A percentile compares a stretch with the other conserved stretches of the same genome.
phyloP scores from a whole-genome alignment of 176 grass and related monocot genomes.

The Aegilops umbellulata region DNA sequence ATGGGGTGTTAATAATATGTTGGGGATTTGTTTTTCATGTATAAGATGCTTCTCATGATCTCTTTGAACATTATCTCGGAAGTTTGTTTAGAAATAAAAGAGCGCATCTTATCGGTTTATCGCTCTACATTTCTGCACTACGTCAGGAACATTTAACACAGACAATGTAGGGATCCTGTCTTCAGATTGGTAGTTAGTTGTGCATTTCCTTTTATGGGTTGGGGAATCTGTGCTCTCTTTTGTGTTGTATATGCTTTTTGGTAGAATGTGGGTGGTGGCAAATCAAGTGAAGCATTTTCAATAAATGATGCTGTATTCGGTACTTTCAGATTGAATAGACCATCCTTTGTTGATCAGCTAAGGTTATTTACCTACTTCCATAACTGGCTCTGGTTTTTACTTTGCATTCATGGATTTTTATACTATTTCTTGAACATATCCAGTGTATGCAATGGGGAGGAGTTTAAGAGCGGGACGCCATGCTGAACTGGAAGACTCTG shows the following conservation, averaged over 20 bases:
- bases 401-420: background rate
- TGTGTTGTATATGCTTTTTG: background rate
- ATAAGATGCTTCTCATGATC: background rate
- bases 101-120: background rate
- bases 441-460: conserved; percentile 51
- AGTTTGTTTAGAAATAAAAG: background rate
- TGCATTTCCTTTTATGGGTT: background rate
- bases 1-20: background rate
- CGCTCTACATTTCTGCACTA: background rate
- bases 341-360: background rate
- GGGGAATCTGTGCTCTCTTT: background rate
- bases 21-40: background rate
- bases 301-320: background rate
- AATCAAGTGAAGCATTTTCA: background rate
- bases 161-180: background rate
- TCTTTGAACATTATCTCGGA: background rate
- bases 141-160: background rate
- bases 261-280: background rate
- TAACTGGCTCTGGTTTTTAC: background rate
- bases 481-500: conserved; percentile 21
- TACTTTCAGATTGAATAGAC: background rate
- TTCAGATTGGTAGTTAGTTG: background rate
- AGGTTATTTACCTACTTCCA: background rate
- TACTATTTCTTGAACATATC: conserved; percentile 15
- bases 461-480: background rate